Percentiles rank a stretch among this genome's conserved stretches.
Conservation (phyloP, 2,329 filamentous ascomycete species). For the Claviceps capensis region DNA sequence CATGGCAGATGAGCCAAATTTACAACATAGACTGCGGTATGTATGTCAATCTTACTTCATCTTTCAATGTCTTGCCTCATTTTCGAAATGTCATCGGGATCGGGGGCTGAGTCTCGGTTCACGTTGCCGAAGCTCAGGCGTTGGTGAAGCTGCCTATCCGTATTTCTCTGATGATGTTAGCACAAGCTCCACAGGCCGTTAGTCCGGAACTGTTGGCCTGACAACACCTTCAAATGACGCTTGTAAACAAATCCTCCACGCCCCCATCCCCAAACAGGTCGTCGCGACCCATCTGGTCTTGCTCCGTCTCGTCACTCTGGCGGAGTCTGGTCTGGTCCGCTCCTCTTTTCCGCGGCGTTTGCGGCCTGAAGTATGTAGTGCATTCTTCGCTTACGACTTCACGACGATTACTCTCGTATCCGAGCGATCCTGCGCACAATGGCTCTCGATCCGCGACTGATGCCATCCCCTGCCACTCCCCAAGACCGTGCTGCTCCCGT, state of each 20-base stretch:
- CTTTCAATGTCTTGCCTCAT: no score
- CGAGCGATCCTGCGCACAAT: constrained; percentile 27
- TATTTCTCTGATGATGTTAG: no score
- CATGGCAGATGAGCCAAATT: no score
- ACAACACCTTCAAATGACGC: constrained; percentile 16
- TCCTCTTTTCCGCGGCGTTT: not conserved
- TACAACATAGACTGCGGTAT: no score
- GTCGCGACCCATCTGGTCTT: not conserved
- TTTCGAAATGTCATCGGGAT: no score
- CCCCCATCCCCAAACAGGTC: constrained; percentile 1
- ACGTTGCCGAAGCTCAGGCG: no score
- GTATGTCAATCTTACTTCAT: no score
- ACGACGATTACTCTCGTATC: constrained; percentile 25
- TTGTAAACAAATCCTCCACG: constrained; percentile 20
- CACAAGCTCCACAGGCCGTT: no score
- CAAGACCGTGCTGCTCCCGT: constrained; percentile 20
- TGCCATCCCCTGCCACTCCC: constrained; percentile 28
- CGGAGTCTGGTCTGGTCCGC: not conserved
- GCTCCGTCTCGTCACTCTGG: not conserved
- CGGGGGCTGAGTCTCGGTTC: no score
- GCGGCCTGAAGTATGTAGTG: constrained; percentile 19
- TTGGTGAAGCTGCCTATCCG: no score
- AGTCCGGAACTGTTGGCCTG: constrained; percentile 11
- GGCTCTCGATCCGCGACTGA: constrained; percentile 29
- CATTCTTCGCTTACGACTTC: constrained; percentile 27